Base-by-base conservation (phyloP, 2,329 filamentous ascomycete species). In the Fusarium sp. region DNA sequence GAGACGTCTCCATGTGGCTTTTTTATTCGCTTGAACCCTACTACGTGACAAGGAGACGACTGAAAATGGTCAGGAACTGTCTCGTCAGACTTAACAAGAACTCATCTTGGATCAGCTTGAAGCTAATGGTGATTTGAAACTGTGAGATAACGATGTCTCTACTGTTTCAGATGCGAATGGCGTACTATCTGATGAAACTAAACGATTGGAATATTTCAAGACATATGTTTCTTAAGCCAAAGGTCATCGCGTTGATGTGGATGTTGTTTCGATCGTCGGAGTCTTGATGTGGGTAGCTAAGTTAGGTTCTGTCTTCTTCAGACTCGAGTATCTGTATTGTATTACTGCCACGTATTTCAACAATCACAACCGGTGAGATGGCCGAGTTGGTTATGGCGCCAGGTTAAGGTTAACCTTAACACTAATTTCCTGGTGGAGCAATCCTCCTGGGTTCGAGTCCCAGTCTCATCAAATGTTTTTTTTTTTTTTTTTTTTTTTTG, bases 361-460 rank as follows among this genome's bases (percentile, higher is more conserved):
- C 27, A 25, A 67, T 43, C 11, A 67, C 43, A 55, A 34, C 53
- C 57, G 76, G 76, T 76, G 71, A 78, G 76, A 78, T 78, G 76
- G 76, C 76, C 76, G 76, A 78, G 76, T 77, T 78, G 76, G 77
- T 78, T 78, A 78, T 78, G 76, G 77, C 77, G 76, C 65, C 75
- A 78, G 76, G 76, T 78, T 78, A 77, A 78, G 77, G 77, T 73
- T 20, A 74, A 74, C 72, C 74, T 77, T 73, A 73, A 75, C 69
- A 73, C 71, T 27, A 46, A 47, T 63, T 71, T 78, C 76, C 76
- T 78, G 75, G 63, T 78, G 76, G 76, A 78, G 76, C 74, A 78
- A 78, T 78, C 76, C 76, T 77, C 76, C 76, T 78, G 76, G 76
- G 76, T 78, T 78, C 77, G 74, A 79, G 75, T 78, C 76, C 77